Percentiles rank a stretch among this genome's conserved stretches.
Evolutionary conservation across 148 eudicot species (phyloP).

Genomic region (Bassia scoparia): DNA sequence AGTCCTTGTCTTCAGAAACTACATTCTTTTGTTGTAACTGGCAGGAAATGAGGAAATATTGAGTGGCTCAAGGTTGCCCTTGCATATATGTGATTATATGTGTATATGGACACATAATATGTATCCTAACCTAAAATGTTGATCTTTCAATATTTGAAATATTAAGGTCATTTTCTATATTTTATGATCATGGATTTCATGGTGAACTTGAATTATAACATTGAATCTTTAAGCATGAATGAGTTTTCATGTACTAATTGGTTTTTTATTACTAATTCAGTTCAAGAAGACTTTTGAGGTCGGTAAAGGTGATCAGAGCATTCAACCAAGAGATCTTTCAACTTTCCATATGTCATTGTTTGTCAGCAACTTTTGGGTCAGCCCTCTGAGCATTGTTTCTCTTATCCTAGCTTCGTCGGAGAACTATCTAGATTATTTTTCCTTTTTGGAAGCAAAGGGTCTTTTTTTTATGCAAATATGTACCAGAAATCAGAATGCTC

Average conservation of each 20-base stretch:
- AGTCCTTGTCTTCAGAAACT: slow-evolving; percentile 23
- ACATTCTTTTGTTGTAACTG: neutral
- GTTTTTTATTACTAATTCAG: slow-evolving; percentile 7
- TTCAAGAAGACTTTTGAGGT: slow-evolving; percentile 36
- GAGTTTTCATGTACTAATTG: neutral
- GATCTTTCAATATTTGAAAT: no score
- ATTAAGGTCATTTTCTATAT: no score
- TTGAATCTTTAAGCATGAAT: neutral
- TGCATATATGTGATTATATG: neutral
- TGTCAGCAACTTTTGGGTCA: neutral
- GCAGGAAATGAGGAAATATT: neutral
- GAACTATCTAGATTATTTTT: slow-evolving; percentile 2
- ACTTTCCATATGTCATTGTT: slow-evolving; percentile 4
- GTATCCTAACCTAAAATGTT: neutral
- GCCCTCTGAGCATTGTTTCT: slow-evolving; percentile 12
- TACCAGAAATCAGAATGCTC: slow-evolving; percentile 11
- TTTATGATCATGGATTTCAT: neutral
- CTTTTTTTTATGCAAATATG: slow-evolving; percentile 11
- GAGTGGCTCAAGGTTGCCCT: neutral
- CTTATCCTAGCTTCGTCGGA: slow-evolving; percentile 9
- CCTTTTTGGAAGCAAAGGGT: neutral
- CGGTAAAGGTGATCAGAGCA: slow-evolving; percentile 7
- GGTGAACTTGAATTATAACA: neutral
- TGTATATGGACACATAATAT: neutral
- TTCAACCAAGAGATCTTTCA: neutral